Base-by-base conservation (phyloP, 495 filamentous ascomycete species). In the Hyaloscypha hepaticicola region DNA sequence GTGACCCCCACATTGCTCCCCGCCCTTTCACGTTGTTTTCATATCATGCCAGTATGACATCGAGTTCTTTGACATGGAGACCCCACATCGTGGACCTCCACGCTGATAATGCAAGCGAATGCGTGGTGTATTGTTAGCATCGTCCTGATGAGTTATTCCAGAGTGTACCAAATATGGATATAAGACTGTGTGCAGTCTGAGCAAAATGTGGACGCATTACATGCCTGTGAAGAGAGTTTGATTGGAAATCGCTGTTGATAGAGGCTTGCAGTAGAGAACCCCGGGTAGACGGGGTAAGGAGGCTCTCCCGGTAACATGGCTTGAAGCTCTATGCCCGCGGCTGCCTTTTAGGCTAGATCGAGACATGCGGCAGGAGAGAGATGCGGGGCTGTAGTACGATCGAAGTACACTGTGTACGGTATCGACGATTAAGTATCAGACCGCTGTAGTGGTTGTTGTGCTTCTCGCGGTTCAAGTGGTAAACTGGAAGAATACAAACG, bases 81-180 rank as follows among this genome's bases (percentile, higher is more conserved):
- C 53, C 53, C 53, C 53, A 57, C 53, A 57, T 8, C 14, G 31
- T 16, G 53, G 28, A 33, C 53, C 53, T 57, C 53, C 53, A 57
- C 29, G 53, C 53, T 57, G 53, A 33, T 57, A 24, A 57, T 29
- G 53, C 53, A 33, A 11, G 25, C 53, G 3, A 27, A 14, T 8
- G 1, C 2, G 53, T 57, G 53, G 21, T 12, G 53, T 28, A 45
- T 27, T 19, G 50, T 12, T 27, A 53, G 21, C 50, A 53, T 53
- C n/a, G 50, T 19, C 14, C 50, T 25, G 16, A 5, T 24, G 8
- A 27, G 48, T 16, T 12, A 45, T 45, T 19, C 19, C 38, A 19
- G 38, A 16, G 38, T n/a, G 38, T 33, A 33, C 31, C 31, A 33
- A 33, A 33, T 33, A 9, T 1, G 38, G 38, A 45, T 11, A 0